A percentile compares a stretch with the other conserved stretches of the same genome.
These are phyloP conservation scores for Neostapfia colusana DNA, from an alignment of 176 grass and related monocot genomes.

Conservation along the genomic window DNA sequence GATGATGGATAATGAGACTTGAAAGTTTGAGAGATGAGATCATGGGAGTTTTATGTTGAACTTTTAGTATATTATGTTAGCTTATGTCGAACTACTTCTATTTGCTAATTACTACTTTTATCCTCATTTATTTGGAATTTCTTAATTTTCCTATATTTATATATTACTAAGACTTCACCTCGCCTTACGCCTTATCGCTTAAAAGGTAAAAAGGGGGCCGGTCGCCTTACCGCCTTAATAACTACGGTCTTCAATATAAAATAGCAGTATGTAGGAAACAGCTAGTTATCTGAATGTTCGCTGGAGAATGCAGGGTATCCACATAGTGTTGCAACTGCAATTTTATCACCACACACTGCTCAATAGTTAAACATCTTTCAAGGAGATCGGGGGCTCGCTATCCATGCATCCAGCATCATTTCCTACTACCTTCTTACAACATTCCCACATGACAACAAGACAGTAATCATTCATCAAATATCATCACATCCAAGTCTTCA, in stretches of 20 bases:
- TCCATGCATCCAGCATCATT: neutral
- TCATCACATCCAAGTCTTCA: neutral
- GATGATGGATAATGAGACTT: too few relatives aligned
- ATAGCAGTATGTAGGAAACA: neutral
- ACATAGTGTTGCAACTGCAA: neutral
- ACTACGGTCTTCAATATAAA: neutral
- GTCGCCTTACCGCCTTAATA: too few relatives aligned
- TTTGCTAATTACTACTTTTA: too few relatives aligned
- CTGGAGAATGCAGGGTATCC: neutral
- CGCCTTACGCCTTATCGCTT: too few relatives aligned
- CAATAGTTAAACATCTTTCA: neutral
- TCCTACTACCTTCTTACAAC: neutral
- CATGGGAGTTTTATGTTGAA: too few relatives aligned
- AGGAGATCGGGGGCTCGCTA: neutral
- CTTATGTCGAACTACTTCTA: too few relatives aligned
- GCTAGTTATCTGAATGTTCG: neutral
- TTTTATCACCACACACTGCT: neutral
- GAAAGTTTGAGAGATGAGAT: too few relatives aligned
- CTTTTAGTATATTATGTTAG: too few relatives aligned
- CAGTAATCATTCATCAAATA: constrained; percentile 13
- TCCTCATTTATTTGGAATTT: too few relatives aligned
- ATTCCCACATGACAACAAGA: neutral
- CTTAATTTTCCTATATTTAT: too few relatives aligned
- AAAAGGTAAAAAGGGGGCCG: too few relatives aligned
- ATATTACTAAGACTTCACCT: too few relatives aligned